A percentile compares a stretch with the other conserved stretches of the same genome.
These are phyloP conservation scores for Moringa oleifera DNA, from an alignment of 345 rosid species.

Conservation along the genomic window DNA sequence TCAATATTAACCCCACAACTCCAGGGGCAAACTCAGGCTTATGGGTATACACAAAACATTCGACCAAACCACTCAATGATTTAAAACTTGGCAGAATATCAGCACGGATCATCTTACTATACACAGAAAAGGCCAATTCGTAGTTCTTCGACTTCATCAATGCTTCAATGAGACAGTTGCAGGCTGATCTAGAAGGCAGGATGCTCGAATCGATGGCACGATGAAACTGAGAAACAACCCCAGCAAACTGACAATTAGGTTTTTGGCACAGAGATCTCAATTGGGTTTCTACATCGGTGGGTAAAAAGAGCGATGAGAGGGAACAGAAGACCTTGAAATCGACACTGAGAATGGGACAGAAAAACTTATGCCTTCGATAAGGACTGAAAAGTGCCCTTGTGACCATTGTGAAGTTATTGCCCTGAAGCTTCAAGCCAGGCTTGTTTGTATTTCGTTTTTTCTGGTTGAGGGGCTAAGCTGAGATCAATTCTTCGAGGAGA, in stretches of 20 bases:
- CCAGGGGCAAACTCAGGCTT: conserved; percentile 33
- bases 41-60: conserved; percentile 38
- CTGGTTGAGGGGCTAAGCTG: too few species aligned
- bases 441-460: too few species aligned
- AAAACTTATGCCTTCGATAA: too few species aligned
- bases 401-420: too few species aligned
- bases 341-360: not conserved
- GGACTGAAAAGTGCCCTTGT: too few species aligned
- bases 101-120: conserved; percentile 34
- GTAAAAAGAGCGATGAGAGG: conserved; percentile 12
- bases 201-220: conserved; percentile 29
- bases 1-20: conserved; percentile 44
- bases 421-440: too few species aligned
- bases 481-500: too few species aligned
- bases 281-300: conserved; percentile 28
- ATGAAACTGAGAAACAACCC: conserved; percentile 28
- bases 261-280: conserved; percentile 31
- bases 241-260: conserved; percentile 27
- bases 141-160: conserved; percentile 50
- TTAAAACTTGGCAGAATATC: conserved; percentile 31
- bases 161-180: conserved; percentile 35
- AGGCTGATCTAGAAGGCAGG: conserved; percentile 28
- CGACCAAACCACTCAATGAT: conserved; percentile 50
- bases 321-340: conserved; percentile 25
- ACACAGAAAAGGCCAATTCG: conserved; percentile 41